Percentiles rank a stretch among this genome's conserved stretches.
Evolutionary conservation across 306 rosid genomes (phyloP).

Genomic region (Cicer arietinum): DNA sequence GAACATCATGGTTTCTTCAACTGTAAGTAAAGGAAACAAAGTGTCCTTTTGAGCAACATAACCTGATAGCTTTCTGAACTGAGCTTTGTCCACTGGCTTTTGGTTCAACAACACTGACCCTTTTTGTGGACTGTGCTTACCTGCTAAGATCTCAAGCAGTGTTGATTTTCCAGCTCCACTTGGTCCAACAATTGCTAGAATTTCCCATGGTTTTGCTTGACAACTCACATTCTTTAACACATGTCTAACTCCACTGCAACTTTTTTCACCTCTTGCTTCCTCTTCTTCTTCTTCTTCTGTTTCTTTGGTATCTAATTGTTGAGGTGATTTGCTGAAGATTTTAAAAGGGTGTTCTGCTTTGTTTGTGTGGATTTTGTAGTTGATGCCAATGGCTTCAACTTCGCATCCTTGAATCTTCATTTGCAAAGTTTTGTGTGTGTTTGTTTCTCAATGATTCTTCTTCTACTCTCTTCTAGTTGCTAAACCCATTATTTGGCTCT

Average conservation of each 20-base stretch:
- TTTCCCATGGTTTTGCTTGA: slow-evolving; percentile 75
- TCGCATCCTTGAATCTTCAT: slow-evolving; percentile 84
- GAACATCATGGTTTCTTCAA: slow-evolving; percentile 87
- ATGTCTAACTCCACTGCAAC: slow-evolving; percentile 53
- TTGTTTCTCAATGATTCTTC: slow-evolving; percentile 27
- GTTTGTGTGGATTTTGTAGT: slow-evolving; percentile 64
- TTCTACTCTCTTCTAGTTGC: slow-evolving; percentile 43
- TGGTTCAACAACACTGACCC: slow-evolving; percentile 75
- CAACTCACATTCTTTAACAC: slow-evolving; percentile 69
- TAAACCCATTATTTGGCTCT: slow-evolving; percentile 46
- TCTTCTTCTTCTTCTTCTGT: slow-evolving; percentile 43
- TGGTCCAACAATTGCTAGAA: slow-evolving; percentile 92
- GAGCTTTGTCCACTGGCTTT: slow-evolving; percentile 60
- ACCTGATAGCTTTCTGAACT: slow-evolving; percentile 78
- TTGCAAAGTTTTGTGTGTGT: slow-evolving; percentile 42
- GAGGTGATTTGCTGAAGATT: slow-evolving; percentile 54
- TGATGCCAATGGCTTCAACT: slow-evolving; percentile 77
- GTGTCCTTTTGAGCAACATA: slow-evolving; percentile 88
- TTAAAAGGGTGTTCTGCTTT: slow-evolving; percentile 55
- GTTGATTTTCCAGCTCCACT: slow-evolving; percentile 97
- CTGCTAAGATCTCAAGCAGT: slow-evolving; percentile 83
- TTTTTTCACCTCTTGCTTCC: slow-evolving; percentile 39
- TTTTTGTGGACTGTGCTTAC: slow-evolving; percentile 61
- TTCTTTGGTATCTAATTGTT: slow-evolving; percentile 33
- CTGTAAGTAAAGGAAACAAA: slow-evolving; percentile 83